A percentile compares a stretch with the other conserved stretches of the same genome.
phyloP scores from a whole-genome alignment of 177 flowering plant genomes.

The Vitis hybrid region DNA sequence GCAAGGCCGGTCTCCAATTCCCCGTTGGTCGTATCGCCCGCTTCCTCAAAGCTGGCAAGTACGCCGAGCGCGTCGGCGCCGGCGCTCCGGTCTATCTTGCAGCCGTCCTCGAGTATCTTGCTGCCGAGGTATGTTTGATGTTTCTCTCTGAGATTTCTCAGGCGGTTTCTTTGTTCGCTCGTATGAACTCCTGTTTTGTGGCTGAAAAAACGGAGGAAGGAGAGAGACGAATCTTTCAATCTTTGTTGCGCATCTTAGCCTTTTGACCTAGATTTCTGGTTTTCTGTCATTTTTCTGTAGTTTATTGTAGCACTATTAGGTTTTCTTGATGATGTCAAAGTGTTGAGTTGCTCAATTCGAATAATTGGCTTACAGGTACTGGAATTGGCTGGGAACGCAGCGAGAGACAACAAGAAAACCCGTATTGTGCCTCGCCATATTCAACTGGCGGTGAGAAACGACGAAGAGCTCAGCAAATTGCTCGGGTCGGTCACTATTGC shows the following conservation, averaged over 20 bases:
- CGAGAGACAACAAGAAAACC: slow-evolving; percentile 52
- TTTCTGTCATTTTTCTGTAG: background rate
- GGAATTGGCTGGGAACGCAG: slow-evolving; percentile 56
- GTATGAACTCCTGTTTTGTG: too few species aligned
- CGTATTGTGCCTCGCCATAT: slow-evolving; percentile 45
- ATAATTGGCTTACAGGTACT: slow-evolving; percentile 26
- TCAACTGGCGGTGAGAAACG: slow-evolving; percentile 18
- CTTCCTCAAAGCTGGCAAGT: slow-evolving; percentile 47
- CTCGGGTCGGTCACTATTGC: too few species aligned
- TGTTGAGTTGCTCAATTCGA: background rate
- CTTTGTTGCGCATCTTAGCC: too few species aligned
- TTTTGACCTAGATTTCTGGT: background rate
- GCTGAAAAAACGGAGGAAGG: too few species aligned
- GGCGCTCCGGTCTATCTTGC: slow-evolving; percentile 59
- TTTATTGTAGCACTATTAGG: background rate
- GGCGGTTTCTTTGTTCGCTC: too few species aligned
- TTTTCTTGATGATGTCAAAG: too few species aligned
- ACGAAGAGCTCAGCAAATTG: too few species aligned
- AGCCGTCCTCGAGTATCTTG: slow-evolving; percentile 47
- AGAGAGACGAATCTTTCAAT: too few species aligned
- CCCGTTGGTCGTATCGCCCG: slow-evolving; percentile 57
- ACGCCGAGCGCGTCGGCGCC: slow-evolving; percentile 57
- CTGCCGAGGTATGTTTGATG: slow-evolving; percentile 39
- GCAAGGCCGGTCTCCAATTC: slow-evolving; percentile 55
- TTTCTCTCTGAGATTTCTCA: too few species aligned